Evolutionary conservation across 2,329 filamentous ascomycete species (phyloP).

Genomic region (Fusarium sp.): DNA sequence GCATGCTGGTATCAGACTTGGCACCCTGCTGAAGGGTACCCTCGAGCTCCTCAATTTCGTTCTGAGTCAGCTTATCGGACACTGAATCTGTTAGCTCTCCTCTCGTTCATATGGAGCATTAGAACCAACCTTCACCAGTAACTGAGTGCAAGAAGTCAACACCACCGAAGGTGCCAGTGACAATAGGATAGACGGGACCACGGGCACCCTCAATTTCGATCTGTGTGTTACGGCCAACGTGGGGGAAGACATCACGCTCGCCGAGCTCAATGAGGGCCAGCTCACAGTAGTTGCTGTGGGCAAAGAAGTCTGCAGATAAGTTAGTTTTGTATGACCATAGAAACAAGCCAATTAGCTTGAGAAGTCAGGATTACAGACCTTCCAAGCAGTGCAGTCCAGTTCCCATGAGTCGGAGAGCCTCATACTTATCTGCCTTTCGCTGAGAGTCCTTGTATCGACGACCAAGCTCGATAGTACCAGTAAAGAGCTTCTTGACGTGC

Average conservation of each 20-base stretch:
- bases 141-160: conserved; percentile 95
- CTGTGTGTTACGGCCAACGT: conserved; percentile 80
- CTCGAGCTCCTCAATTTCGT: conserved; percentile 88
- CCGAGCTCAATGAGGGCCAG: conserved; percentile 88
- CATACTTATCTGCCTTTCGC: conserved; percentile 78
- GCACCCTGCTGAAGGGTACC: conserved; percentile 76
- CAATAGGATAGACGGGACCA: conserved; percentile 76
- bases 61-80: conserved; percentile 89
- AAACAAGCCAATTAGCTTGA: not conserved
- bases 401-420: conserved; percentile 85
- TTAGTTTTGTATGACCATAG: conserved; percentile 10
- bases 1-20: conserved; percentile 73
- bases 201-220: conserved; percentile 74
- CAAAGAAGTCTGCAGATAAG: conserved; percentile 74
- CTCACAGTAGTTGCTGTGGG: conserved; percentile 93
- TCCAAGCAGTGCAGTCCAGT: conserved; percentile 91
- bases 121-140: conserved; percentile 66
- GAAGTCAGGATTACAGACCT: conserved; percentile 53
- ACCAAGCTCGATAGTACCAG: conserved; percentile 79
- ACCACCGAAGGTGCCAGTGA: conserved; percentile 93
- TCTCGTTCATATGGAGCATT: not conserved
- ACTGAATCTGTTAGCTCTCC: conserved; percentile 56
- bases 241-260: conserved; percentile 83
- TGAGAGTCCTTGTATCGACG: conserved; percentile 70
- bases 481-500: conserved; percentile 79